Evolutionary conservation across 805 yeast genomes (phyloP).

Genomic region (Yamadazyma endophytica): DNA sequence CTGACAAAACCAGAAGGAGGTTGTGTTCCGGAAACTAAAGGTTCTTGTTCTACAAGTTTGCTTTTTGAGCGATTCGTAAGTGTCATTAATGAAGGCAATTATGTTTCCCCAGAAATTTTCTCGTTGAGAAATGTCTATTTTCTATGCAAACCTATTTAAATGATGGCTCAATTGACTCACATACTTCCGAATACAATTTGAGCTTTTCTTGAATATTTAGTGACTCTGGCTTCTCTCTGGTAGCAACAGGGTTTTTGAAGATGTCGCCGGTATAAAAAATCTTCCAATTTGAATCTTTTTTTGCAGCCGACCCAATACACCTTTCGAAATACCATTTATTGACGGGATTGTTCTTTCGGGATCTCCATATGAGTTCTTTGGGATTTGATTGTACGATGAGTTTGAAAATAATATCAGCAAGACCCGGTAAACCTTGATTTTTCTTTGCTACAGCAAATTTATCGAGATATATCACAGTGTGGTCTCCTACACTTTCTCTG

Average conservation of each 20-base stretch:
- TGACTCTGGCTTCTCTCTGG: constrained; percentile 8
- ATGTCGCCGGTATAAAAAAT: constrained; percentile 39
- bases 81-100: constrained; percentile 2
- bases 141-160: constrained; percentile 14
- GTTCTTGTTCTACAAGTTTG: constrained; percentile 1
- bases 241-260: constrained; percentile 31
- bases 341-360: constrained; percentile 80
- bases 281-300: constrained; percentile 35
- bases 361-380: constrained; percentile 82
- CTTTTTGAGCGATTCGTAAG: neutral
- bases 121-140: constrained; percentile 1
- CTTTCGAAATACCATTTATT: constrained; percentile 98
- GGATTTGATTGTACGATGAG: constrained; percentile 67
- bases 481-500: constrained; percentile 49
- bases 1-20: too few species aligned
- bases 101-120: constrained; percentile 1
- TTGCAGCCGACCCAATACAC: constrained; percentile 60
- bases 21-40: too few species aligned
- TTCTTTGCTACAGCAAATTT: constrained; percentile 86
- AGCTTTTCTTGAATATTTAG: constrained; percentile 28
- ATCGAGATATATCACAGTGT: constrained; percentile 72
- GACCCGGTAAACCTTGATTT: constrained; percentile 87
- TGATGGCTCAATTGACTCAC: constrained; percentile 58
- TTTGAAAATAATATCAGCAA: constrained; percentile 91
- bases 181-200: constrained; percentile 48